Conservation (phyloP, 2,329 filamentous ascomycete species). For the Bipolaris zeicola region DNA sequence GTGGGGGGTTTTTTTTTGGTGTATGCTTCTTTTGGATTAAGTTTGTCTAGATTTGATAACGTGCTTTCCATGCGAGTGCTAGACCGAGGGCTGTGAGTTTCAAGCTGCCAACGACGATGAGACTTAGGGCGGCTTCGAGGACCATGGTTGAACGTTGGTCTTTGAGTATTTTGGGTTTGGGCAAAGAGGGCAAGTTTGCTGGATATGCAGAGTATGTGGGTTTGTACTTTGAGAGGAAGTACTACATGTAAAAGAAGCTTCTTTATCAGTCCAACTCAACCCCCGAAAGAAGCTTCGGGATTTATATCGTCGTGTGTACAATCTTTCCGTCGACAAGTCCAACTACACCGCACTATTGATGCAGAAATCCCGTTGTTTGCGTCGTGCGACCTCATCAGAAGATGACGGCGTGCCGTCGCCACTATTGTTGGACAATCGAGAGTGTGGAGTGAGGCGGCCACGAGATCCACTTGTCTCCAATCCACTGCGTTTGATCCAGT, state of each 20-base stretch:
- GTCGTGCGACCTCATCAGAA: not conserved
- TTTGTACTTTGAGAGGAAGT: not conserved
- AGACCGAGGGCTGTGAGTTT: constrained; percentile 41
- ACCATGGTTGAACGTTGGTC: constrained; percentile 11
- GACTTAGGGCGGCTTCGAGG: constrained; percentile 27
- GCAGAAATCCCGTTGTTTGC: not conserved
- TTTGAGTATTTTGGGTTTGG: not conserved
- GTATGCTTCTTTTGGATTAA: not conserved
- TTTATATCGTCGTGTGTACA: not conserved
- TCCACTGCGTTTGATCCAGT: not conserved
- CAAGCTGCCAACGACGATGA: constrained; percentile 35
- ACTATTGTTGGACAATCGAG: not conserved
- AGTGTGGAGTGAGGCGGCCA: not conserved
- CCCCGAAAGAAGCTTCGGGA: not conserved
- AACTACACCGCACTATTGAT: not conserved
- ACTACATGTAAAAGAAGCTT: not conserved
- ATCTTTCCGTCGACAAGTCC: not conserved
- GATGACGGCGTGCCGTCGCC: not conserved
- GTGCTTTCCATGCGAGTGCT: constrained; percentile 34
- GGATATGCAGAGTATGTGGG: not conserved
- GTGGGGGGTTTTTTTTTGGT: not conserved
- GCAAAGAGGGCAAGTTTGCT: too few species aligned
- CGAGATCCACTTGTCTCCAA: not conserved
- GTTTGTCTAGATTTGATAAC: constrained; percentile 19
- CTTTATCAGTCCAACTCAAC: too few species aligned